Base-by-base conservation (phyloP, 352 stramenopile genomes). In the Pythium pyrilobum region DNA sequence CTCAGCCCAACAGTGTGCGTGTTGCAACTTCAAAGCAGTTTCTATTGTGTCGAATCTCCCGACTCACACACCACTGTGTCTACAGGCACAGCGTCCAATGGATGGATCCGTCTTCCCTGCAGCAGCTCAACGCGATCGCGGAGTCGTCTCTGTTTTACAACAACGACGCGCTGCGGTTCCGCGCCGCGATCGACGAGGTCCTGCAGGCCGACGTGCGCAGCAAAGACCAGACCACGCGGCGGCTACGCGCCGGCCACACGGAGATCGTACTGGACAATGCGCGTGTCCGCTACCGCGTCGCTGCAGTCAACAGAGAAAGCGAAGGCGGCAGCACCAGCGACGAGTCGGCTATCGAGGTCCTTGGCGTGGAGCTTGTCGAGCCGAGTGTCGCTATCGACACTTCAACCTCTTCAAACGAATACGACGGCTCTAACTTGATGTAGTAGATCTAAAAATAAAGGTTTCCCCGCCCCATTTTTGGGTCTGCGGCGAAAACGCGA, bases 121-220 rank as follows among this genome's bases (percentile, higher is more conserved):
- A 45, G n/a, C 40, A 37, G 7, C 49, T 87, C 2, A 50, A 69
- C 11, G 51, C 48, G 18, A 38, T 88, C 1, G 74, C 81, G 0
- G 11, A 46, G 31, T 67, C 53, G 3, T 88, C 81, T 8, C 58
- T 36, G 0, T 70, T 87, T 32, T 92, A 82, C 41, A 62, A 54
- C 16, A 46, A 57, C 16, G 47, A 62, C 18, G 42, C 67, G 10
- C 47, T 58, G 1, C 42, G 34, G 0, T 78, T 89, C 37, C 54
- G 72, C 5, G 45, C 52, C 27, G 72, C 77, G 9, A 80, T 92
- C 39, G 64, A 87, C 52, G 56, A 92, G 42, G 74, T 92, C 8
- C 52, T 92, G 46, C 67, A 71, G 51, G 78, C 82, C 15, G 81
- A 92, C 28, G 77, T 92, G 20, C 81, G 81, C 25, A 92, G 81